phyloP scores from a whole-genome alignment of 1,284 basidiomycete genomes.

The Papiliotrema terrestris region DNA sequence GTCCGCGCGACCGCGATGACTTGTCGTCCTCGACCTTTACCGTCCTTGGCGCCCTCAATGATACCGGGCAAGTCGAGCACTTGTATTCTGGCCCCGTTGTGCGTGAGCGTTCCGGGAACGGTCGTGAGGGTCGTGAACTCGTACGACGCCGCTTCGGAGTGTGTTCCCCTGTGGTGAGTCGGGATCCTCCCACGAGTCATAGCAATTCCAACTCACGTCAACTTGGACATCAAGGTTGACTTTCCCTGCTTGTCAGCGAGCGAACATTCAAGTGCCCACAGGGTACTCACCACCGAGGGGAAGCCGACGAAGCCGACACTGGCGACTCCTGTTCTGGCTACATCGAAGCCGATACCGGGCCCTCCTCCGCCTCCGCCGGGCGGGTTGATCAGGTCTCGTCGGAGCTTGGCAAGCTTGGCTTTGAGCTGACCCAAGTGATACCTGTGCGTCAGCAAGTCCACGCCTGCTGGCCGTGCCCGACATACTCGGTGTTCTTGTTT shows the following conservation, averaged over 20 bases:
- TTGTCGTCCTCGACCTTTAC: slow-evolving; percentile 95
- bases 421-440: slow-evolving; percentile 97
- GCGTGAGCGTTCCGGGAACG: slow-evolving; percentile 85
- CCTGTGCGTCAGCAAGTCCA: slow-evolving; percentile 41
- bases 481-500: slow-evolving; percentile 70
- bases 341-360: slow-evolving; percentile 88
- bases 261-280: neutral
- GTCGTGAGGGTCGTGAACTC: slow-evolving; percentile 77
- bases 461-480: slow-evolving; percentile 11
- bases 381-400: slow-evolving; percentile 86
- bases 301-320: slow-evolving; percentile 89
- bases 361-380: slow-evolving; percentile 77
- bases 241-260: slow-evolving; percentile 49
- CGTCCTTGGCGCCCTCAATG: slow-evolving; percentile 98
- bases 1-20: slow-evolving; percentile 91
- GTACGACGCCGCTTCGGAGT: slow-evolving; percentile 96
- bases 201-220: slow-evolving; percentile 56
- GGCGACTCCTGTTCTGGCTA: slow-evolving; percentile 91
- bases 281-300: slow-evolving; percentile 25
- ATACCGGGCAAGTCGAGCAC: slow-evolving; percentile 65
- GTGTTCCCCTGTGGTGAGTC: slow-evolving; percentile 61
- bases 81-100: slow-evolving; percentile 61
- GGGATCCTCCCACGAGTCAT: neutral
- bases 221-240: slow-evolving; percentile 96
- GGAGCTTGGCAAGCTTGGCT: slow-evolving; percentile 95